Evolutionary conservation across 805 yeast species (phyloP).

Genomic region (Saccharomycopsis babjevae): DNA sequence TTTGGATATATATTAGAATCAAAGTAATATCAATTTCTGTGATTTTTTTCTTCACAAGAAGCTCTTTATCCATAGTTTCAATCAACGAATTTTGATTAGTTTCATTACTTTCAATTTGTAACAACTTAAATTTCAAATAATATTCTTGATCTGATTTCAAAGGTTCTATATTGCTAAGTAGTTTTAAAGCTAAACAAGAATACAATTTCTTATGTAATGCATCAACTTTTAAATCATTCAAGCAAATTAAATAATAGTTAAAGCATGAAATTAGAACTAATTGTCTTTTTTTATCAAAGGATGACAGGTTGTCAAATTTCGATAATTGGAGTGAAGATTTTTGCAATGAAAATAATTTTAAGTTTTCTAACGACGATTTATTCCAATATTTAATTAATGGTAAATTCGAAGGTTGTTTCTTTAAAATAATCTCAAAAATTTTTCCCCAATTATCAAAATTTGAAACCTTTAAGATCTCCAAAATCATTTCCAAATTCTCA

Average conservation of each 20-base stretch:
- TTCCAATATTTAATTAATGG: constrained; percentile 12
- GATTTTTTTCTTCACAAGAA: constrained; percentile 24
- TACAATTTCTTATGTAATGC: constrained; percentile 41
- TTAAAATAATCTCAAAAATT: constrained; percentile 30
- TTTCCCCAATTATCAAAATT: constrained; percentile 24
- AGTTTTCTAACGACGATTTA: constrained; percentile 3
- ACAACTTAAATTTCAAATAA: constrained; percentile 45
- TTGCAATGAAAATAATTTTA: constrained; percentile 10
- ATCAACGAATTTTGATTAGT: constrained; percentile 27
- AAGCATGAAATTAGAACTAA: constrained; percentile 32
- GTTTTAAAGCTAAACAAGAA: constrained; percentile 50
- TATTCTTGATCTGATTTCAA: constrained; percentile 52
- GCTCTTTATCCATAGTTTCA: constrained; percentile 17
- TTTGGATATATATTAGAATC: constrained; percentile 41
- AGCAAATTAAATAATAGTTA: constrained; percentile 35
- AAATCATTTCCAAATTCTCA: constrained; percentile 23
- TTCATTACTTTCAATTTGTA: constrained; percentile 28
- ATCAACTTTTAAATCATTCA: constrained; percentile 22
- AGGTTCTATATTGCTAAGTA: constrained; percentile 45
- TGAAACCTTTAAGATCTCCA: constrained; percentile 23
- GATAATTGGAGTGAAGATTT: constrained; percentile 16
- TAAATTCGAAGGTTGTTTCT: constrained; percentile 26
- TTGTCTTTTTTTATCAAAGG: neutral
- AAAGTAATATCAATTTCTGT: constrained; percentile 51
- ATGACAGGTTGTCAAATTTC: constrained; percentile 1